Evolutionary conservation across 2,329 filamentous ascomycete species (phyloP), one percentile per base, ranked within the genome.

Genomic region (Talaromyces rugulosus): DNA sequence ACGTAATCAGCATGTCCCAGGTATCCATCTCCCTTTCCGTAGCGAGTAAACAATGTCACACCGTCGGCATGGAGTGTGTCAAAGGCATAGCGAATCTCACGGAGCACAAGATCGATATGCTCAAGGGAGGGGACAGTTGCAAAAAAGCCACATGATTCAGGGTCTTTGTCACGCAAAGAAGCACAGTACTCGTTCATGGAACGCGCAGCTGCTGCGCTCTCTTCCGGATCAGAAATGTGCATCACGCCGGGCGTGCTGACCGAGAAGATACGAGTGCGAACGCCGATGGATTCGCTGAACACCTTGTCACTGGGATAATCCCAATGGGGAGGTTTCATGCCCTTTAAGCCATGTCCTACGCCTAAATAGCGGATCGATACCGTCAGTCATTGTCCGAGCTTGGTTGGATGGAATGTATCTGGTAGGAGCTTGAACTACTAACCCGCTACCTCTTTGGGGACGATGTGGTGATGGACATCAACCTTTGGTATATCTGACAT

Each of bases 31-130:
- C 65, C 78, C 5, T 27, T 12, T 2, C 56, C 56, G 63, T 83
- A 83, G 8, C 79, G 71, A 0, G 79, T 82, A 62, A 77, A 80
- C 0, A 84, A 65, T 0, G 69, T 76, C 0, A 84, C 71, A 0
- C 81, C 81, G 64, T 83, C 81, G 0, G 81, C 78, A 4, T 76
- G 59, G 0, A 83, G 73, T 0, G 51, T 70, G 65, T 79, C 77
- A 31, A 78, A 70, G 14, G 71, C 75, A 67, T 76, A 76, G 0
- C 40, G 27, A 16, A 82, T 75, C 65, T 82, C 80, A 5, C 2
- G 62, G 0, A 79, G 62, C 0, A 69, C 68, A 0, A 58, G 64
- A 6, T 68, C 53, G 0, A 63, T 71, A 63, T 81, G 70, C 0
- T 72, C 62, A 4, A 80, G 64, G 12, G 67, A 67, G 0, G 79